Conservation (phyloP, 202 grass and related monocot species). For the Setaria viridis region DNA sequence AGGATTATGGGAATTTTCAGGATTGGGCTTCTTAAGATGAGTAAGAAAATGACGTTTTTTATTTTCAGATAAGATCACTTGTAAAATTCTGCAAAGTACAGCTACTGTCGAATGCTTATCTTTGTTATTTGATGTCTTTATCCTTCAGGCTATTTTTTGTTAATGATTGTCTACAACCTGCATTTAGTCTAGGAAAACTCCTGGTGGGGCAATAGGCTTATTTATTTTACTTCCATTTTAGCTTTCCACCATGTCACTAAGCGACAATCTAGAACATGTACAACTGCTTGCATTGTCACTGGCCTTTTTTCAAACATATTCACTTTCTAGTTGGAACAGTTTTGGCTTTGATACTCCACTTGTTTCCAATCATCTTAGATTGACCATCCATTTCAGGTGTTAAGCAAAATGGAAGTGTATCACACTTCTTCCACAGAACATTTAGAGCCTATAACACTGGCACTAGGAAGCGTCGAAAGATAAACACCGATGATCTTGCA, state of each 20-base stretch:
- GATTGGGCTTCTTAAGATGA: not conserved
- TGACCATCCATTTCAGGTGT: constrained; percentile 61
- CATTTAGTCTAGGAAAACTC: constrained; percentile 18
- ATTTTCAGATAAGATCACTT: constrained; percentile 3
- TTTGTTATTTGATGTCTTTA: not conserved
- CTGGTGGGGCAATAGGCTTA: not conserved
- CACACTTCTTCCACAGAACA: constrained; percentile 95
- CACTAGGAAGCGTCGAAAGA: constrained; percentile 89
- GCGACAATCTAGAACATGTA: not conserved
- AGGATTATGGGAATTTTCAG: not conserved
- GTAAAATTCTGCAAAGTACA: not conserved
- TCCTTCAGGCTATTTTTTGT: not conserved
- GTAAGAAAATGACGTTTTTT: not conserved
- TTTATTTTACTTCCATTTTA: constrained; percentile 34
- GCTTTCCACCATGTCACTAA: not conserved
- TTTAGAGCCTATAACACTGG: constrained; percentile 97
- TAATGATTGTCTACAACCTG: not conserved
- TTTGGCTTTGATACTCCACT: constrained; percentile 16
- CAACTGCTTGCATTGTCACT: constrained; percentile 20
- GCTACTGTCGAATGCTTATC: constrained; percentile 11
- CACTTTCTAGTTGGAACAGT: constrained; percentile 25
- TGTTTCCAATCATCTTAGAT: constrained; percentile 25
- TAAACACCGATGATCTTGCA: constrained; percentile 64
- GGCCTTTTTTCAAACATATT: not conserved
- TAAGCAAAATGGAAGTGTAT: constrained; percentile 87